These are phyloP conservation scores for Zea luxurians DNA, from an alignment of 176 grass and related monocot species.

Conservation along the genomic window DNA sequence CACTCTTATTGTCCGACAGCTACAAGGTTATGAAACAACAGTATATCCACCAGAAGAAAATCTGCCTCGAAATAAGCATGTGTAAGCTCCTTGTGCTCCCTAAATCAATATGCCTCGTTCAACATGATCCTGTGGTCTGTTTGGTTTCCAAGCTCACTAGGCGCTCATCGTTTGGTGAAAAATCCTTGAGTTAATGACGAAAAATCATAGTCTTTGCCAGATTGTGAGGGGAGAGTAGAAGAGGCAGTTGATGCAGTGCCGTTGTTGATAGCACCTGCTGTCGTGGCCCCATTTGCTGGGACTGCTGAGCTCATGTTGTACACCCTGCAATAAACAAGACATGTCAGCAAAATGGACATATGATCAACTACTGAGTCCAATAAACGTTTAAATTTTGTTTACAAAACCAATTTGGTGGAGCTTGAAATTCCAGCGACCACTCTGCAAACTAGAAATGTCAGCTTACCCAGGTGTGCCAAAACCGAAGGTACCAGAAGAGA, in stretches of 20 bases:
- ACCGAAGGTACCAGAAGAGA: conserved; percentile 49
- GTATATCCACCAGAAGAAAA: conserved; percentile 45
- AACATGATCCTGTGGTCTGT: conserved; percentile 5
- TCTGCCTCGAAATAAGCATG: conserved; percentile 33
- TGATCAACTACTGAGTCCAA: neutral
- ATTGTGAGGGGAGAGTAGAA: conserved; percentile 49
- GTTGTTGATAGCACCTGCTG: conserved; percentile 44
- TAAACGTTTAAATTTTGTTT: conserved; percentile 8
- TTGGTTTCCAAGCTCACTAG: conserved; percentile 4
- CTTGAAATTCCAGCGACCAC: neutral
- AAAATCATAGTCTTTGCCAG: conserved; percentile 85
- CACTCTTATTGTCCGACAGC: conserved; percentile 40
- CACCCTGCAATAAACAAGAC: conserved; percentile 46
- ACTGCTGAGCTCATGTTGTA: conserved; percentile 37
- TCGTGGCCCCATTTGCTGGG: conserved; percentile 50
- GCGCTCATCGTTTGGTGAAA: conserved; percentile 67
- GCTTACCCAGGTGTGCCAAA: conserved; percentile 71
- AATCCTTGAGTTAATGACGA: conserved; percentile 91
- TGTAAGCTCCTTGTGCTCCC: conserved; percentile 28
- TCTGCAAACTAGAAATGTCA: neutral
- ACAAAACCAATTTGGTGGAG: conserved; percentile 3
- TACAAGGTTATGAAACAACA: conserved; percentile 34
- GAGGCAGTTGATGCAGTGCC: conserved; percentile 41
- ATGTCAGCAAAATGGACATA: conserved; percentile 10
- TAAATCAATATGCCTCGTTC: conserved; percentile 11